Conservation (phyloP, 1,139 yeast species). For the Taiozyma onychis region DNA sequence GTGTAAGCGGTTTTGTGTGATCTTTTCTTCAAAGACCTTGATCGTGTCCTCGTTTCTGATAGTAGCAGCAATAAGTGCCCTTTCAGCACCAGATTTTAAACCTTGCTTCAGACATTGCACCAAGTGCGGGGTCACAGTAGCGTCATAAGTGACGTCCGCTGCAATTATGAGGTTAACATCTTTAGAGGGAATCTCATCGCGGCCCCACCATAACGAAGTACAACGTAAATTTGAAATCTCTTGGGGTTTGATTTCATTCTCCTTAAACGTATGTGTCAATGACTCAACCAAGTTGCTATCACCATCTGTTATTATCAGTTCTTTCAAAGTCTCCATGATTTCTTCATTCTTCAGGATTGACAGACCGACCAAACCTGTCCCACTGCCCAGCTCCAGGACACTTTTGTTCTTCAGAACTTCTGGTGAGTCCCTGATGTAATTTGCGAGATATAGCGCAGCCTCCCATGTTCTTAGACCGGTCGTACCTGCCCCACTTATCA, state of each 20-base stretch:
- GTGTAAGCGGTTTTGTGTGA: constrained; percentile 25
- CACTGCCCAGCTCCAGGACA: constrained; percentile 77
- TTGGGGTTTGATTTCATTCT: constrained; percentile 34
- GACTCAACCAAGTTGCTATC: constrained; percentile 56
- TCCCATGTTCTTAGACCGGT: constrained; percentile 96
- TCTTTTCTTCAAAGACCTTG: constrained; percentile 42
- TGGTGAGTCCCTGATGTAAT: constrained; percentile 3
- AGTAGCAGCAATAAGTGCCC: constrained; percentile 64
- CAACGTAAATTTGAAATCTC: constrained; percentile 14
- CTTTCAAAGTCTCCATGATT: constrained; percentile 12
- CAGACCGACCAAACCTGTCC: constrained; percentile 82
- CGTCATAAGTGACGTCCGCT: constrained; percentile 85
- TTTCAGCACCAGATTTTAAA: constrained; percentile 21
- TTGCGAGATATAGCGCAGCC: constrained; percentile 67
- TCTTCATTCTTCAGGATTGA: constrained; percentile 32
- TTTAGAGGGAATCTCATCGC: constrained; percentile 30
- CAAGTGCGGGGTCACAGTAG: constrained; percentile 50
- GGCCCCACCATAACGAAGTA: constrained; percentile 59
- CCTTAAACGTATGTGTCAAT: constrained; percentile 37
- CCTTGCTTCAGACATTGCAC: constrained; percentile 42
- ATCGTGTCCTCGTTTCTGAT: constrained; percentile 60
- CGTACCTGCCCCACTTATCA: constrained; percentile 70
- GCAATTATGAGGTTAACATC: constrained; percentile 50
- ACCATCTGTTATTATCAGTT: constrained; percentile 69
- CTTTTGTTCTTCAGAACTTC: constrained; percentile 25